Evolutionary conservation across 768 basidiomycete genomes (phyloP), one percentile per base, ranked within the genome.

Genomic region (Phanerochaete sordida): DNA sequence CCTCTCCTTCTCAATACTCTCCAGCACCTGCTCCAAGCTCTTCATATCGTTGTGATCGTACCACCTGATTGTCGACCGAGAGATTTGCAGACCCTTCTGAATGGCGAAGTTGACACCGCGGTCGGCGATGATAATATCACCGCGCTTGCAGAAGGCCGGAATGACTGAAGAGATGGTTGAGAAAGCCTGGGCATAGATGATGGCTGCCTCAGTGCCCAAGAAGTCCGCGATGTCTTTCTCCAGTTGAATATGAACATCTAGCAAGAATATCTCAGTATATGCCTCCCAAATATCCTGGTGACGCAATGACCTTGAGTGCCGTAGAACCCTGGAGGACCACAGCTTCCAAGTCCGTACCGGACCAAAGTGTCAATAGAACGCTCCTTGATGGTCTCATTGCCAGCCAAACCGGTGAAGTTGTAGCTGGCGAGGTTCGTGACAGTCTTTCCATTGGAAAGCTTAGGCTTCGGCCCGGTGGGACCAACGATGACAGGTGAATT

Each of bases 71-170:
- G 90, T 94, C 6, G 88, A 92, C 43, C 97, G 87, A 21, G 90
- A 91, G 61, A 98, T 93, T 71, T 96, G 90, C 28, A 98, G 85
- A 19, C 96, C 97, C 74, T 95, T 96, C 72, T 98, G 95, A 57
- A 98, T 91, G 16, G 92, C 87, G 72, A 98, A 94, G 74, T 91
- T 96, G 65, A 95, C 87, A n/a, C 88, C 85, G n/a, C 93, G 86
- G 73, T 99, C 96, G 3, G 94, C 95, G n/a, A 99, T 91, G 68
- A 99, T 95, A 68, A 99, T 86, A 68, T 99, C 96, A 1, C 95
- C 95, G 62, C 96, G 86, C 72, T 99, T 98, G 80, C 91, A 93
- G 75, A 98, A 99, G 1, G 97, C 93, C 0, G 97, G 93, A 61
- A 98, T 97, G 68, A 95, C 93, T 16, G 94, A 96, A 3, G 91